phyloP scores from a whole-genome alignment of 768 basidiomycete species.

The Chlorophyllum brunneum region DNA sequence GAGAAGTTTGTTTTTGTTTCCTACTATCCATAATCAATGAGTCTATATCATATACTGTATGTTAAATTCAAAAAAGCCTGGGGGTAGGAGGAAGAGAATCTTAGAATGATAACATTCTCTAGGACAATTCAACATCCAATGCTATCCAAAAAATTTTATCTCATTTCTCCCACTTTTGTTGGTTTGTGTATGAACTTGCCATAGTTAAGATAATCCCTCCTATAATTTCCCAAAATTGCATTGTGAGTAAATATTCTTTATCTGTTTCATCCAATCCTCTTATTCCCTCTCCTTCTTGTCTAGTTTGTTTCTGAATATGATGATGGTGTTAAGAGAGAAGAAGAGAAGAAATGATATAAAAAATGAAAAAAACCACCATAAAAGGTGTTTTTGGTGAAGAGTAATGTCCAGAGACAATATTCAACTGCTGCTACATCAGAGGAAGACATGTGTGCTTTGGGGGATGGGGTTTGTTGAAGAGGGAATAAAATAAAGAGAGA shows the following conservation, averaged over 20 bases:
- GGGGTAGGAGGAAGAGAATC: too few relatives aligned
- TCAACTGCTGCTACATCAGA: neutral
- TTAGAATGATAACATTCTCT: too few relatives aligned
- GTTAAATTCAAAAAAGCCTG: too few relatives aligned
- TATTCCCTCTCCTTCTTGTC: neutral
- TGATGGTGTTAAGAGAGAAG: neutral
- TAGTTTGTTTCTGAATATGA: neutral
- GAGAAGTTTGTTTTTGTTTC: constrained; percentile 1
- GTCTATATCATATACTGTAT: neutral
- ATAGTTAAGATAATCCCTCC: constrained; percentile 1
- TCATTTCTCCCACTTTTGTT: neutral
- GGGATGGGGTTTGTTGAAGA: too few relatives aligned
- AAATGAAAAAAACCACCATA: constrained; percentile 5
- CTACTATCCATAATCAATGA: constrained; percentile 4
- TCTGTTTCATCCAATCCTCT: neutral
- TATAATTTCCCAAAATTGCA: constrained; percentile 6
- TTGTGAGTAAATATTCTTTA: neutral
- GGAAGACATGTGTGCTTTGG: too few relatives aligned
- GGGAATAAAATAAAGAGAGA: too few relatives aligned
- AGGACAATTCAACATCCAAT: too few relatives aligned
- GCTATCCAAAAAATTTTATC: too few relatives aligned
- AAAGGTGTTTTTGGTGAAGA: neutral
- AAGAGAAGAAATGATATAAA: neutral
- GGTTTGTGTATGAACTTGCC: too few relatives aligned
- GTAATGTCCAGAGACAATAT: neutral